These are phyloP conservation scores for Cryptosporidium parvum DNA, from an alignment of 169 alveolate species.

Conservation along the genomic window DNA sequence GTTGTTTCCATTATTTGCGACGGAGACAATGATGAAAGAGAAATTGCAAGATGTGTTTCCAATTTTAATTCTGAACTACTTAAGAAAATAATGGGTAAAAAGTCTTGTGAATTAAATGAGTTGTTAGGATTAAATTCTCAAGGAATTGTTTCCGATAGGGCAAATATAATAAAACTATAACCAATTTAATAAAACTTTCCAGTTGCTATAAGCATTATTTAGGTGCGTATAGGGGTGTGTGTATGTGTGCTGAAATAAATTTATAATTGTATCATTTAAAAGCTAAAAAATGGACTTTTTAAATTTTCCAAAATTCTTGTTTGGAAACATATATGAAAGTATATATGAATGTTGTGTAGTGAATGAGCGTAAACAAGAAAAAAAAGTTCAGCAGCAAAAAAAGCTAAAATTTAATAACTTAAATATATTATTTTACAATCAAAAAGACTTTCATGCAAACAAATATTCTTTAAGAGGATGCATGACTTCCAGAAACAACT, in stretches of 20 bases:
- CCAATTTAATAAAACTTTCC: background rate
- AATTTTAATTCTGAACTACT: constrained; percentile 30
- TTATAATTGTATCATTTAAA: background rate
- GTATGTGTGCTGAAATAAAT: constrained; percentile 17
- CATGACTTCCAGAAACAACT: background rate
- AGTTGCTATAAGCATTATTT: background rate
- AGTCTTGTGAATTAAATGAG: constrained; percentile 33
- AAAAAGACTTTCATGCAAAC: background rate
- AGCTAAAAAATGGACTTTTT: background rate
- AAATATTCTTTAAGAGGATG: background rate
- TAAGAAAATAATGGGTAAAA: constrained; percentile 52
- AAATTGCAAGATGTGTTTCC: constrained; percentile 65
- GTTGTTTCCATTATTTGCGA: constrained; percentile 50
- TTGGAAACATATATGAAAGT: constrained; percentile 1
- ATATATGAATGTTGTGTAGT: background rate
- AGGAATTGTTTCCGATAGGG: constrained; percentile 70
- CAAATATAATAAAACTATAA: constrained; percentile 40
- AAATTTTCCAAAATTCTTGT: background rate
- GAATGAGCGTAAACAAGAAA: background rate
- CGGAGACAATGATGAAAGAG: constrained; percentile 56
- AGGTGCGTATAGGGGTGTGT: constrained; percentile 20
- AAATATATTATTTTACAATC: background rate
- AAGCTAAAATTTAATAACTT: background rate
- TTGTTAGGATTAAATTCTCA: constrained; percentile 37
- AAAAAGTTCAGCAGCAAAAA: background rate